Base-by-base conservation (phyloP, 257 asterid genomes). In the Linaria vulgaris region DNA sequence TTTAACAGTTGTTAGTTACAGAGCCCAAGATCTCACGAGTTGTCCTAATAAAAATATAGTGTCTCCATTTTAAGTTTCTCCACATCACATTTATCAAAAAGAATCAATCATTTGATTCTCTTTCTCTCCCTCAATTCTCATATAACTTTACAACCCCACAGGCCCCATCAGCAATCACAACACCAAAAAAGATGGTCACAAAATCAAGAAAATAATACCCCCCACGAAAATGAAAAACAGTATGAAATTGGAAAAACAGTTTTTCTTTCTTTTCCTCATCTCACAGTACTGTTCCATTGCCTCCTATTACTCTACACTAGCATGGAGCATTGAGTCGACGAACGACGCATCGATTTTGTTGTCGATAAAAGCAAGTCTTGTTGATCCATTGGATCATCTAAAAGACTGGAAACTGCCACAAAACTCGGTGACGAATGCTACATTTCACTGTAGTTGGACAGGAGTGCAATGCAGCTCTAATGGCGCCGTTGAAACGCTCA, bases 1-100 rank as follows among this genome's bases (percentile, higher is more conserved):
- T 73, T 74, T 64, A 69, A 73, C 82, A 82, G 86, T 90, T 85
- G 69, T 79, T 80, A 31, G 69, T 79, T 80, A 31, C 85, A 79
- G 81, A 79, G 75, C 90, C 86, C 92, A 73, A 82, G 85, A 88
- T 80, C 94, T 76, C 90, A 86, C 85, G 85, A 79, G 64, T 41
- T 71, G 41, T 46, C 48, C 37, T 56, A 49, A 14, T 47, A 60
- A 25, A 37, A 67, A 55, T 66, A 52, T 54, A 11, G 12, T 34
- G 73, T 76, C 72, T 66, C 67, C 60, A 52, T 39, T 49, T n/a
- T 61, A 68, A 72, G 48, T 66, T 44, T 37, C 63, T 25, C 66
- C 64, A 56, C 61, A 66, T 37, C 67, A 65, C 38, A 62, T 37
- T 20, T 39, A 13, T 19, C 57, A 49, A 6, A 46, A 49, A 58